Conservation (phyloP, 2,329 filamentous ascomycete genomes). For the Fusarium sp. region DNA sequence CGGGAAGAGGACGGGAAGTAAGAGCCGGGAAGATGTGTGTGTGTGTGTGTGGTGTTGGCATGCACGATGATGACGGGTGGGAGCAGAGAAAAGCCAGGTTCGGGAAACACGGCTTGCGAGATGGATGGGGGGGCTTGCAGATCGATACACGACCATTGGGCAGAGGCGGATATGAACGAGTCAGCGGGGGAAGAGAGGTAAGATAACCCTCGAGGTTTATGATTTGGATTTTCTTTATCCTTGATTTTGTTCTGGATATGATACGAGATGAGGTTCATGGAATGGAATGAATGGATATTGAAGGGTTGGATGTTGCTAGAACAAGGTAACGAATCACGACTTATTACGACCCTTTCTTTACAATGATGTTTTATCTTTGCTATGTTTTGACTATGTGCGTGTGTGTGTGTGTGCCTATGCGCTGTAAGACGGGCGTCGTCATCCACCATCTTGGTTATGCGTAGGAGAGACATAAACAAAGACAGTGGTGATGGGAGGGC, state of each 20-base stretch:
- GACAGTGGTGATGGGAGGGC: not conserved
- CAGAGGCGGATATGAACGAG: constrained; percentile 14
- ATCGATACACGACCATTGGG: constrained; percentile 35
- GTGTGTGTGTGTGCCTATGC: not conserved
- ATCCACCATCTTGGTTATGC: not conserved
- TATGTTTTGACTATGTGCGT: not conserved
- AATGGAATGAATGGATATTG: not conserved
- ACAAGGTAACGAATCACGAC: constrained; percentile 42
- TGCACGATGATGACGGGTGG: constrained; percentile 40
- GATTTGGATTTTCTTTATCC: constrained; percentile 5
- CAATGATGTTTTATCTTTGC: not conserved
- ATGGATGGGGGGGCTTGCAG: constrained; percentile 23
- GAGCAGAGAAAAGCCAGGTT: constrained; percentile 25
- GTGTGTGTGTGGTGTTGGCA: constrained; percentile 14
- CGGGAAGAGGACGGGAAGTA: constrained; percentile 11
- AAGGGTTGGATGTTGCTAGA: constrained; percentile 26
- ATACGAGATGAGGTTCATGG: not conserved
- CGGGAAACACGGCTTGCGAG: constrained; percentile 39
- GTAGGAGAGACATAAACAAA: not conserved
- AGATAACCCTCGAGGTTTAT: constrained; percentile 7
- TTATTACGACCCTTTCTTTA: constrained; percentile 15
- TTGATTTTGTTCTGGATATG: constrained; percentile 10
- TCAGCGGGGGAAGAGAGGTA: constrained; percentile 10
- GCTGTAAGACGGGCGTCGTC: not conserved
- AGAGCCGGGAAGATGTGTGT: constrained; percentile 11